Evolutionary conservation across 2,329 filamentous ascomycete species (phyloP).

Genomic region (Alternaria panax): DNA sequence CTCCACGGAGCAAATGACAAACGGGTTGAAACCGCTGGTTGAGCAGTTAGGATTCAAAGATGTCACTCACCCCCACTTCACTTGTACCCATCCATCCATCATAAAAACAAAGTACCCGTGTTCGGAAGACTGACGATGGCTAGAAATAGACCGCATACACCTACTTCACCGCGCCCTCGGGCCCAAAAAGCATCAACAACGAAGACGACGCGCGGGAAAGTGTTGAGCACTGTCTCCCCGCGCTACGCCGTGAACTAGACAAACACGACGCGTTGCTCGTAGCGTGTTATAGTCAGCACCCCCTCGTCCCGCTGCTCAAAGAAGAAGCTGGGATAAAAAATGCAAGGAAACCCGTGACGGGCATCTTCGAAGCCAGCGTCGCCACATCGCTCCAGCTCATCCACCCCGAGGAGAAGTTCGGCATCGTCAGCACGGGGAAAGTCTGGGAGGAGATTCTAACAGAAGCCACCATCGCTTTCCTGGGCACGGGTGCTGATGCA

Average conservation of each 20-base stretch:
- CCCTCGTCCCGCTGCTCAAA: slow-evolving; percentile 71
- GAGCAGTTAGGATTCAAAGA: slow-evolving; percentile 54
- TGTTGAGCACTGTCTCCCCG: slow-evolving; percentile 66
- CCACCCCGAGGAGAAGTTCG: slow-evolving; percentile 67
- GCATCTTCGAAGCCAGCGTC: slow-evolving; percentile 89
- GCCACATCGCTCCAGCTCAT: slow-evolving; percentile 66
- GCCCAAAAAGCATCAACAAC: slow-evolving; percentile 81
- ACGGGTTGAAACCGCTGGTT: slow-evolving; percentile 64
- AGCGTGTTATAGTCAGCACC: slow-evolving; percentile 87
- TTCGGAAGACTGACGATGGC: too few species aligned
- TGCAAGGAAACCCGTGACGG: slow-evolving; percentile 66
- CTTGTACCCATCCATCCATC: too few species aligned
- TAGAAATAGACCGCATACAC: slow-evolving; percentile 57
- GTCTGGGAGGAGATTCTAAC: slow-evolving; percentile 80
- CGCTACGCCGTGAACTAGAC: slow-evolving; percentile 57
- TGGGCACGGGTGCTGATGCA: slow-evolving; percentile 59
- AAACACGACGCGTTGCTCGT: slow-evolving; percentile 79
- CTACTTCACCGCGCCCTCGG: slow-evolving; percentile 71
- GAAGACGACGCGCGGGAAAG: slow-evolving; percentile 71
- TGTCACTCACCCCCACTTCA: slow-evolving; percentile 48
- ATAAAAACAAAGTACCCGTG: too few species aligned
- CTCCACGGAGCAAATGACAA: slow-evolving; percentile 75
- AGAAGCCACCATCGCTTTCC: slow-evolving; percentile 68
- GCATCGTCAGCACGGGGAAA: slow-evolving; percentile 86
- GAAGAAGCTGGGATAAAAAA: slow-evolving; percentile 48